Evolutionary conservation across 352 stramenopile genomes (phyloP).

Genomic region (Plasmopara halstedii): DNA sequence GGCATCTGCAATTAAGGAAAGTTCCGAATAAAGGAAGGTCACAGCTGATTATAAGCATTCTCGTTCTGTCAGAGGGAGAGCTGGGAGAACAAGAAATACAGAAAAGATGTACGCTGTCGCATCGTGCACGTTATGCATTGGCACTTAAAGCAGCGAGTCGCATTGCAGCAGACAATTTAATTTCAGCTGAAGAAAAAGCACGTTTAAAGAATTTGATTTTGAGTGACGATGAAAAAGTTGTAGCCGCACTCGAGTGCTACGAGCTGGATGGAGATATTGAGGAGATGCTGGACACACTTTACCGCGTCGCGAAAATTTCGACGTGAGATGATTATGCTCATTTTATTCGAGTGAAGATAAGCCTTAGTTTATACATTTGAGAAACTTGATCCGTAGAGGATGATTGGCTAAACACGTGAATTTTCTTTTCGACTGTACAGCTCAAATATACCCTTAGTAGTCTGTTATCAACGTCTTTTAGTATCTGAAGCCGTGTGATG

Average conservation of each 20-base stretch:
- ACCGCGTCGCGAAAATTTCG: slow-evolving; percentile 59
- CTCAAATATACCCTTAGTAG: no score
- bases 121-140: slow-evolving; percentile 66
- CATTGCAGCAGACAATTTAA: slow-evolving; percentile 77
- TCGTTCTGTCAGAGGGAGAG: slow-evolving; percentile 52
- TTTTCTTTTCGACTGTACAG: no score
- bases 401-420: no score
- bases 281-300: slow-evolving; percentile 79
- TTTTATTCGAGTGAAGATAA: no score
- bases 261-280: slow-evolving; percentile 78
- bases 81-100: slow-evolving; percentile 34
- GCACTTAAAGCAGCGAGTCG: slow-evolving; percentile 70
- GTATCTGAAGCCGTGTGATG: no score
- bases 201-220: slow-evolving; percentile 81
- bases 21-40: slow-evolving; percentile 2
- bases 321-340: slow-evolving; percentile 13
- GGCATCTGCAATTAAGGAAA: slow-evolving; percentile 3
- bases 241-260: slow-evolving; percentile 75
- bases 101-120: slow-evolving; percentile 46
- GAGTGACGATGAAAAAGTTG: slow-evolving; percentile 66
- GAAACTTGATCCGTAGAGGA: no score
- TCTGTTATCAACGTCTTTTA: no score
- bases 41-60: slow-evolving; percentile 11
- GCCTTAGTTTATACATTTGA: no score
- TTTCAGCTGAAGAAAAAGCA: slow-evolving; percentile 66